Evolutionary conservation across 805 yeast species (phyloP), one percentile per base, ranked within the genome.

Genomic region (Wickerhamiella slavikovae): DNA sequence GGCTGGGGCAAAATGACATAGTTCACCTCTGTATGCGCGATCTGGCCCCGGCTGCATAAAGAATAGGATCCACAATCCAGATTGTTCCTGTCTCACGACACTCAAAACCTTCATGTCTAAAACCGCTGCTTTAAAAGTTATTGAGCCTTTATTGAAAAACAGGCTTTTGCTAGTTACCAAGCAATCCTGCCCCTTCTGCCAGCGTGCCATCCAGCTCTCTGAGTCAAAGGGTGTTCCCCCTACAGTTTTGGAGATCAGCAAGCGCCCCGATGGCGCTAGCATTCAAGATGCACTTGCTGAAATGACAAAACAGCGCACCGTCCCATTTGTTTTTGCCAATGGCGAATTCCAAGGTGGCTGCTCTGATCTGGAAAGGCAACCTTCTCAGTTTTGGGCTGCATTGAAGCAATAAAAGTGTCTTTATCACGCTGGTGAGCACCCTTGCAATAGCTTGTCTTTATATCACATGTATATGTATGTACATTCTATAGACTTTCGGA

Each of bases 321-420:
- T 73, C 17, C 82, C 82, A 12, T 65, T 74, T 11, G 60, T 71
- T 8, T 73, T 68, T 48, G 60, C 68, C 47, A 58, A 66, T 28
- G 73, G 75, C 15, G 49, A 63, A 38, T 58, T 51, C 36, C 64
- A 69, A 41, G 79, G 78, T 22, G 48, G 48, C 2, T 42, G 16
- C 34, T 25, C 43, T 13, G 45, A 44, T n/a, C 35, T 44, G 21
- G 13, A 30, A 17, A 28, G 35, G 29, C 33, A 37, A 29, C 36
- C 36, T 9, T 30, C 25, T 3, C 21, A 28, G 9, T 43, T 43
- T 29, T 43, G 47, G 47, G 22, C 31, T 9, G 27, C 20, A 11
- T 5, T 25, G 17, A 16, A 25, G 27, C 15, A 17, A 17, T 12
- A 6, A 11, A 12, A 22, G 12, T 22, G 5, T 8, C 22, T 19